Percentiles rank a stretch among this genome's conserved stretches.
Conservation (phyloP, 257 asterid genomes). For the Rehmannia glutinosa region DNA sequence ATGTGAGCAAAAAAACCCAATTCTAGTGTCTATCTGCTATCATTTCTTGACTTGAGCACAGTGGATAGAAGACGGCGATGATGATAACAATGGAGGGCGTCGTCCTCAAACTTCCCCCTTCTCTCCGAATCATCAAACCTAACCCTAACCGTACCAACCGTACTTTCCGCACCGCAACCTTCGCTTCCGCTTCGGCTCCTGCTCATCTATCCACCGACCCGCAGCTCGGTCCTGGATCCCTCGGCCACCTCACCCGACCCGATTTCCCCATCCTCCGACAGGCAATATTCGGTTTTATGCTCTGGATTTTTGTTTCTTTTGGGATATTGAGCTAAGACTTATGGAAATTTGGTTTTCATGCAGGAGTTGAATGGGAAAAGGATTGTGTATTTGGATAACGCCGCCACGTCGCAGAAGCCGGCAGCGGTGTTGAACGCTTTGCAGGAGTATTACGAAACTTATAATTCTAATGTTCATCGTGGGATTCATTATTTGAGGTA, state of each 20-base stretch:
- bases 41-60: no score
- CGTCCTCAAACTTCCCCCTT: constrained; percentile 47
- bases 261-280: constrained; percentile 94
- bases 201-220: constrained; percentile 34
- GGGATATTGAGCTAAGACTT: not conserved
- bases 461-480: constrained; percentile 94
- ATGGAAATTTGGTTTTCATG: constrained; percentile 1
- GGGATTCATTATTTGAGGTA: constrained; percentile 94
- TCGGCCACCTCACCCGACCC: constrained; percentile 65
- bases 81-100: constrained; percentile 58
- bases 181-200: constrained; percentile 41
- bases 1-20: no score
- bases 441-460: constrained; percentile 62
- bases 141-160: constrained; percentile 22
- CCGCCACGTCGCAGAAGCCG: constrained; percentile 99
- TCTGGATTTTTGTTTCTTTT: not conserved
- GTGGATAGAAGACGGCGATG: constrained; percentile 25
- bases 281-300: constrained; percentile 27
- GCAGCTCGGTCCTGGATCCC: constrained; percentile 59
- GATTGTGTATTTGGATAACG: constrained; percentile 95
- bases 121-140: constrained; percentile 38
- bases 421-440: constrained; percentile 59
- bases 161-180: constrained; percentile 33
- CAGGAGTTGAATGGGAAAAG: constrained; percentile 87
- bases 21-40: no score